Conservation (phyloP, 1,139 yeast genomes). For the Blastobotrys serpentis region DNA sequence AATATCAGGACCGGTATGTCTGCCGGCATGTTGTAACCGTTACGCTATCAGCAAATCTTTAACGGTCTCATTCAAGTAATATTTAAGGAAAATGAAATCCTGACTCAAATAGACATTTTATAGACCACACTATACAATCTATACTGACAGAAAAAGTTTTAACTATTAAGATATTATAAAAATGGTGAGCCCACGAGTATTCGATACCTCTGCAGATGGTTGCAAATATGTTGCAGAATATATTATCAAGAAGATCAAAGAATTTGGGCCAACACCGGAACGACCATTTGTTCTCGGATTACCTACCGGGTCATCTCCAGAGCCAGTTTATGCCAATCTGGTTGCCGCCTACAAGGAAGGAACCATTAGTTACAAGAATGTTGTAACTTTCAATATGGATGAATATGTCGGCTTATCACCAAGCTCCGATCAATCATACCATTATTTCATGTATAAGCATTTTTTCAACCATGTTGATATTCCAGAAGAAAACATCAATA, state of each 20-base stretch:
- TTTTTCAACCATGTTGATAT: slow-evolving; percentile 61
- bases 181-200: slow-evolving; percentile 18
- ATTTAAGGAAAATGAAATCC: not conserved
- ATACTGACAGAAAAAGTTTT: not conserved
- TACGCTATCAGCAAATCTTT: not conserved
- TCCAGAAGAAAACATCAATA: slow-evolving; percentile 54
- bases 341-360: slow-evolving; percentile 50
- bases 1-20: not conserved
- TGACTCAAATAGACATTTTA: not conserved
- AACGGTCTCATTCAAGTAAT: not conserved
- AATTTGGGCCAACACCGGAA: slow-evolving; percentile 47
- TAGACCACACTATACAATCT: too few relatives aligned
- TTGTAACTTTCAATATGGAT: slow-evolving; percentile 64
- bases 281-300: slow-evolving; percentile 60
- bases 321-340: slow-evolving; percentile 52
- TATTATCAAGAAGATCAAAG: slow-evolving; percentile 48
- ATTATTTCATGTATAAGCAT: slow-evolving; percentile 59
- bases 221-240: slow-evolving; percentile 52
- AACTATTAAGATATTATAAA: not conserved
- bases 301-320: slow-evolving; percentile 69
- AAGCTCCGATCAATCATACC: slow-evolving; percentile 53
- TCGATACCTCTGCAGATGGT: slow-evolving; percentile 39
- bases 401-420: slow-evolving; percentile 56
- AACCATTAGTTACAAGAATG: slow-evolving; percentile 51
- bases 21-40: slow-evolving; percentile 6